Conservation (phyloP, 2,329 filamentous ascomycete species). For the Penicillium sp. region DNA sequence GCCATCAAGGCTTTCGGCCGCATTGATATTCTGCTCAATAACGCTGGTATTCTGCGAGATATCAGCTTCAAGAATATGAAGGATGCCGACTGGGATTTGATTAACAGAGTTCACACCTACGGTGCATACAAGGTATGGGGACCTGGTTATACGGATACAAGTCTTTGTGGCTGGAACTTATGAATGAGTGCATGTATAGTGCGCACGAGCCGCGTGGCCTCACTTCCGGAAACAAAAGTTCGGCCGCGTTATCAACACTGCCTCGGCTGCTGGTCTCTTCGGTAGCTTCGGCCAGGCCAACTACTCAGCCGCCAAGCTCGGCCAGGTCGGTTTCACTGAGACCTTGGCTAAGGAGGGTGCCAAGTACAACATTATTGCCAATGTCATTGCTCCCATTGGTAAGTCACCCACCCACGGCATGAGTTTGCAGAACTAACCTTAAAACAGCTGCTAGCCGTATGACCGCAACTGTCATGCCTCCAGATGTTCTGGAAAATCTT, state of each 20-base stretch:
- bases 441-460: slow-evolving; percentile 78
- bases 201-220: slow-evolving; percentile 89
- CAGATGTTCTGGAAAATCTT: slow-evolving; percentile 80
- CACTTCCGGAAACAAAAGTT: slow-evolving; percentile 99
- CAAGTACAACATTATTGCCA: slow-evolving; percentile 97
- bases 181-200: slow-evolving; percentile 46
- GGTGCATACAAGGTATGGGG: slow-evolving; percentile 76
- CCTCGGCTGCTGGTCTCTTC: slow-evolving; percentile 92
- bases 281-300: slow-evolving; percentile 95
- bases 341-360: slow-evolving; percentile 94
- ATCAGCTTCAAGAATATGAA: slow-evolving; percentile 99
- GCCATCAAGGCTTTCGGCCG: slow-evolving; percentile 57
- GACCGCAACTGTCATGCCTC: slow-evolving; percentile 93
- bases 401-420: slow-evolving; percentile 15
- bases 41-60: slow-evolving; percentile 92
- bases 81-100: slow-evolving; percentile 93
- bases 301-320: slow-evolving; percentile 95
- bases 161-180: slow-evolving; percentile 15
- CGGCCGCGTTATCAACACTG: slow-evolving; percentile 92
- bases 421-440: slow-evolving; percentile 7
- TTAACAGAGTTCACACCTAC: slow-evolving; percentile 87
- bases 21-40: slow-evolving; percentile 95
- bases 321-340: slow-evolving; percentile 95
- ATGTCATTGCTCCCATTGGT: slow-evolving; percentile 86
- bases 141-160: not conserved